Evolutionary conservation across 352 stramenopile genomes (phyloP), one percentile per base, ranked within the genome.

Genomic region (Pythium guiyangense): DNA sequence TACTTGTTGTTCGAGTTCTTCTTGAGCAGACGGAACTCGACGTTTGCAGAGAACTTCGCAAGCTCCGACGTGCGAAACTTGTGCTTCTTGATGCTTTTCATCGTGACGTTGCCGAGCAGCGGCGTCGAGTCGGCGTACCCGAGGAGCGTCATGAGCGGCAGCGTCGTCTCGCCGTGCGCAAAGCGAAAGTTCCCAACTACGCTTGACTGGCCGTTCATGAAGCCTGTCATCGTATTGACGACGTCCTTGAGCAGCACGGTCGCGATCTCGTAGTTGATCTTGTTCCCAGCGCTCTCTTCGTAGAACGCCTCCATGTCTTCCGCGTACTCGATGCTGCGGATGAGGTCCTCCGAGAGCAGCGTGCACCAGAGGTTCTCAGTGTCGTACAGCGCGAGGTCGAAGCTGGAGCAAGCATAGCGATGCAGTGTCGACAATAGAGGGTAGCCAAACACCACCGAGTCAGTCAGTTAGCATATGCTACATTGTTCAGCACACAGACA

Each of bases 111-210:
- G 14, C 70, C 68, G 6, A 66, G n/a, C 9, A 84, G 57, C 47
- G 46, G 49, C 5, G 60, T 57, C 6, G 57, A 62, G 49, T 71
- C 61, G 14, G 66, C 63, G 12, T 80, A 69, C 8, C 77, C 77
- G 61, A 92, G 64, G 15, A 92, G 62, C 17, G 66, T 81, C 70
- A 87, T 78, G 12, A 92, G 69, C 14, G 82, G 79, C 14, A 92
- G 57, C 42, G 74, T 82, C 18, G 82, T 92, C 62, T 92, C 79
- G 15, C 79, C 79, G 49, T 92, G 77, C 1, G 77, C 79, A 29
- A 87, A 85, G 49, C 65, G 71, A 45, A 87, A 84, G 39, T 68
- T 71, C 0, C 74, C 77, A 6, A 54, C 49, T 3, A 72, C 46
- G 0, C 31, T 35, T 5, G 25, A 69, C 9, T 46, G 49, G 2